These are phyloP conservation scores for Echria macrotheca DNA, from an alignment of 495 filamentous ascomycete species.

Conservation along the genomic window DNA sequence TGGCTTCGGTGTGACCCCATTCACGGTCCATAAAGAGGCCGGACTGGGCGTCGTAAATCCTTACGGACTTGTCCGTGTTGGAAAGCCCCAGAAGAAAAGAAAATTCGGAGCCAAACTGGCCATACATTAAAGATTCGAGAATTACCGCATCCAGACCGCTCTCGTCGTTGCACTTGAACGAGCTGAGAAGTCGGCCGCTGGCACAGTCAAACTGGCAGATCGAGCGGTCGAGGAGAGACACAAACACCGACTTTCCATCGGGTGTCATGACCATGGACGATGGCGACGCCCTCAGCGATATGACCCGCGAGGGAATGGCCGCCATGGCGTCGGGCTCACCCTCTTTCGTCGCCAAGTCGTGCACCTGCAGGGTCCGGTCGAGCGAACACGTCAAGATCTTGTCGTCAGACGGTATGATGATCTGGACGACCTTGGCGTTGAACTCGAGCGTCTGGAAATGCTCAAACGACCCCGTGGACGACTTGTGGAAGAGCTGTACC, in stretches of 20 bases:
- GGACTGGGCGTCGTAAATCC: slow-evolving; percentile 74
- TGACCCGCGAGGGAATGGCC: slow-evolving; percentile 66
- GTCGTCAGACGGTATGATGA: slow-evolving; percentile 44
- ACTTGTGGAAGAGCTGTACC: slow-evolving; percentile 74
- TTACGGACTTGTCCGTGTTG: slow-evolving; percentile 88
- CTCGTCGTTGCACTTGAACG: slow-evolving; percentile 76
- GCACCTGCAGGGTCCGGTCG: slow-evolving; percentile 76
- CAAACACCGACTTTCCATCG: slow-evolving; percentile 56
- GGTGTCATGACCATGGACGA: slow-evolving; percentile 69
- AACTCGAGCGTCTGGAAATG: slow-evolving; percentile 50
- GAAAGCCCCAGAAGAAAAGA: slow-evolving; percentile 74
- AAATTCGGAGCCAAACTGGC: slow-evolving; percentile 34
- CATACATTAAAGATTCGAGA: slow-evolving; percentile 66
- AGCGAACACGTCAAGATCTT: slow-evolving; percentile 79
- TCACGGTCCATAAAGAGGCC: slow-evolving; percentile 77
- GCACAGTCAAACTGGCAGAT: slow-evolving; percentile 69
- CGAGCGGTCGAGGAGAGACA: slow-evolving; percentile 79
- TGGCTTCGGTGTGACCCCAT: slow-evolving; percentile 89
- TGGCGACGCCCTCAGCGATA: slow-evolving; percentile 80
- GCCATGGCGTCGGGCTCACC: slow-evolving; percentile 63
- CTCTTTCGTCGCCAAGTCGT: slow-evolving; percentile 70
- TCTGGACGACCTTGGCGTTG: slow-evolving; percentile 42
- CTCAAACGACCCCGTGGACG: slow-evolving; percentile 39
- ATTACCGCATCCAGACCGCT: slow-evolving; percentile 76
- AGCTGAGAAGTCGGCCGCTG: slow-evolving; percentile 61